A percentile compares a stretch with the other conserved stretches of the same genome.
These are phyloP conservation scores for Cyberlindnera amylophila DNA, from an alignment of 805 yeast species.

Conservation along the genomic window DNA sequence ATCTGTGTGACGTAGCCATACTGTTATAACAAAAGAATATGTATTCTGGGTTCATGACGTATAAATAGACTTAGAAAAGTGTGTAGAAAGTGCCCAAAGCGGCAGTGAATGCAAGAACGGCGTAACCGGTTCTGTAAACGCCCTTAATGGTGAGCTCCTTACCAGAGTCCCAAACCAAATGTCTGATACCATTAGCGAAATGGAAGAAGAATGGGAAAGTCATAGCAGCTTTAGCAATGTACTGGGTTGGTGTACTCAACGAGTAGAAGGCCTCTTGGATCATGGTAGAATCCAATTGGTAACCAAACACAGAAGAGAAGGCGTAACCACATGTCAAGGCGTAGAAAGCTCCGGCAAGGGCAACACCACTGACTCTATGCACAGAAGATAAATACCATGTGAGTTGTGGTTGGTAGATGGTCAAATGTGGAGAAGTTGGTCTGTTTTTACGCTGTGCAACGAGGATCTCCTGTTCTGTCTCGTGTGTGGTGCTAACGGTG, in stretches of 20 bases:
- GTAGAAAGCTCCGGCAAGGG: conserved; percentile 75
- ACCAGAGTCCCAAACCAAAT: conserved; percentile 90
- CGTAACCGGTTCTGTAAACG: conserved; percentile 88
- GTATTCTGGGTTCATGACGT: too few species aligned
- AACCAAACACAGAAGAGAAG: conserved; percentile 60
- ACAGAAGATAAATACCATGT: conserved; percentile 76
- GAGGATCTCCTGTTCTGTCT: conserved; percentile 65
- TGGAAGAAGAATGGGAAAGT: conserved; percentile 89
- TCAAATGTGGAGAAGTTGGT: conserved; percentile 87
- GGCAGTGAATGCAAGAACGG: conserved; percentile 63
- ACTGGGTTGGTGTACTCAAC: conserved; percentile 60
- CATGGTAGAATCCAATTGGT: conserved; percentile 33
- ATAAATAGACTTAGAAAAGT: conserved; percentile 14
- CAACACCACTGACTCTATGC: conserved; percentile 88
- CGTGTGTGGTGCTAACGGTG: conserved; percentile 52
- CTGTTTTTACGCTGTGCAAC: conserved; percentile 81
- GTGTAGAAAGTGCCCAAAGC: conserved; percentile 49
- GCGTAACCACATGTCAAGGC: conserved; percentile 75
- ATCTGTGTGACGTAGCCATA: too few species aligned
- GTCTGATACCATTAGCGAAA: conserved; percentile 83
- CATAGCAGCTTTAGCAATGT: conserved; percentile 61
- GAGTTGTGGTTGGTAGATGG: conserved; percentile 87
- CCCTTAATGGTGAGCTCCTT: conserved; percentile 75
- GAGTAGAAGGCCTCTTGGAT: conserved; percentile 40
- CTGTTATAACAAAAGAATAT: too few species aligned